A percentile compares a stretch with the other conserved stretches of the same genome.
These are phyloP conservation scores for Teratosphaeria pseudoeucalypti DNA, from an alignment of 2,329 filamentous ascomycete genomes.

Conservation along the genomic window DNA sequence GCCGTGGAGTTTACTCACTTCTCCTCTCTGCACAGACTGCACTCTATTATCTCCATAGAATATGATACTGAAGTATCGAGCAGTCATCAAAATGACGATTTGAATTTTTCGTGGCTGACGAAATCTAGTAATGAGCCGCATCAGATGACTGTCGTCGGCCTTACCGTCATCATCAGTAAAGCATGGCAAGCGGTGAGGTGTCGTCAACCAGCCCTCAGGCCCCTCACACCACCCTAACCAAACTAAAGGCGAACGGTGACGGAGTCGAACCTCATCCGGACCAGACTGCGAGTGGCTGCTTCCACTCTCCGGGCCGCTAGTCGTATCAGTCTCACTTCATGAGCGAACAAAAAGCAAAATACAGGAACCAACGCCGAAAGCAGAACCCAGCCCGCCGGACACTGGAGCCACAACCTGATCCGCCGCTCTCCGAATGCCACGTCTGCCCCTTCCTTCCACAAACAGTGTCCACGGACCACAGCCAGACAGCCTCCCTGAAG, in stretches of 20 bases:
- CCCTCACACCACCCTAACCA: not conserved
- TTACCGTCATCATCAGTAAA: not conserved
- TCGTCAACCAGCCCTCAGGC: not conserved
- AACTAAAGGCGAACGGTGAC: not conserved
- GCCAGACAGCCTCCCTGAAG: not conserved
- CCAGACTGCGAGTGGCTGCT: not conserved
- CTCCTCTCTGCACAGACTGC: not conserved
- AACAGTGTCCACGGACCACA: not conserved
- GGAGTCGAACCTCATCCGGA: not conserved
- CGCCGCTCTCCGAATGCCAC: not conserved
- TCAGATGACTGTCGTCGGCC: not conserved
- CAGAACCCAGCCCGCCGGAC: not conserved
- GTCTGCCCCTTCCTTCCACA: not conserved
- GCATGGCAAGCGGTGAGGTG: not conserved
- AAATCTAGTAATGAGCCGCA: not conserved
- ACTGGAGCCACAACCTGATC: not conserved
- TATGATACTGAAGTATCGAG: no score
- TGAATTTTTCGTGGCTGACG: not conserved
- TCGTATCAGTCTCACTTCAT: not conserved
- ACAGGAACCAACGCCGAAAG: not conserved
- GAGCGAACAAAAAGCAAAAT: not conserved
- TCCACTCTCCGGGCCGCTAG: not conserved
- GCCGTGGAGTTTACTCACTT: not conserved
- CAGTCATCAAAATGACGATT: not conserved
- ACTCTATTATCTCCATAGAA: no score